Percentiles rank a stretch among this genome's conserved stretches.
phyloP scores from a whole-genome alignment of 129 eudicot species.

The sunflower (Helianthus annuus) region HanXRQr2.0-SUNRISE NC_035442.2:176130405-176130904 shows the following conservation, averaged over 20 bases:
- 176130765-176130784: not conserved
- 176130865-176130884: constrained; percentile 27
- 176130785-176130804: too few species aligned
- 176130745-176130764: not conserved
- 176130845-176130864: constrained; percentile 60
- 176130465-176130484: not conserved
- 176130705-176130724: not conserved
- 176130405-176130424: not conserved
- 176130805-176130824: constrained; percentile 82
- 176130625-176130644: not conserved
- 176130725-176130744: not conserved
- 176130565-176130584: too few species aligned
- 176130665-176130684: too few species aligned
- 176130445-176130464: not conserved
- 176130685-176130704: not conserved
- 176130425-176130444: too few species aligned
- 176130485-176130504: not conserved
- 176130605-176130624: not conserved
- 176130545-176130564: not conserved
- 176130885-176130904: constrained; percentile 11
- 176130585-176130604: not conserved
- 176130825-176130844: constrained; percentile 79
- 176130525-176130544: not conserved
- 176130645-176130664: too few species aligned
- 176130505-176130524: not conserved